Conservation (phyloP, 768 basidiomycete species). For the Tricholoma furcatifolium region DNA sequence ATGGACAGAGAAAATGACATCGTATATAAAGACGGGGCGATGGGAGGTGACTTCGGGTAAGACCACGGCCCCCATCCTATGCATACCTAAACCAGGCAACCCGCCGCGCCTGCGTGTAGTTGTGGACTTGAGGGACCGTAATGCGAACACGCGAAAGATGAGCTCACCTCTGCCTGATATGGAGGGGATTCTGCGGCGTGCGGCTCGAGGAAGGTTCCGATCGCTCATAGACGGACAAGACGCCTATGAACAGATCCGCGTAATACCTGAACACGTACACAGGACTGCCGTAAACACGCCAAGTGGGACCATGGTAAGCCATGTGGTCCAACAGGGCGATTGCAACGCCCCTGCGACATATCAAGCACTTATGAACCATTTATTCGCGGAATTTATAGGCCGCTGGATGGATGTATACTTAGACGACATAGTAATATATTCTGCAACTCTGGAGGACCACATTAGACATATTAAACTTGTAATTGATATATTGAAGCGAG, state of each 20-base stretch:
- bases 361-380: too few relatives aligned
- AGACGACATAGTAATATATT: background rate
- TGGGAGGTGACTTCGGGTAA: background rate
- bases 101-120: background rate
- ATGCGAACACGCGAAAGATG: background rate
- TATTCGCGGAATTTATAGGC: too few relatives aligned
- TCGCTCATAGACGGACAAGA: too few relatives aligned
- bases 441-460: background rate
- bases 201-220: background rate
- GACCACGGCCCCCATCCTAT: background rate
- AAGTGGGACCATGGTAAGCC: background rate
- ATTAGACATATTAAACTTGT: too few relatives aligned
- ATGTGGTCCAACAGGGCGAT: background rate
- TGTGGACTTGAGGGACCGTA: too few relatives aligned
- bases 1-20: too few relatives aligned
- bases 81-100: background rate
- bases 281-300: background rate
- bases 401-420: too few relatives aligned
- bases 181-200: too few relatives aligned
- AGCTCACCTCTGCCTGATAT: background rate
- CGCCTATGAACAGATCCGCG: too few relatives aligned
- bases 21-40: background rate
- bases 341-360: too few relatives aligned
- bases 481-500: too few relatives aligned
- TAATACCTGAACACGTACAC: too few relatives aligned